Conservation (phyloP, 2,329 filamentous ascomycete genomes). For the Pyrenophora teres region DNA sequence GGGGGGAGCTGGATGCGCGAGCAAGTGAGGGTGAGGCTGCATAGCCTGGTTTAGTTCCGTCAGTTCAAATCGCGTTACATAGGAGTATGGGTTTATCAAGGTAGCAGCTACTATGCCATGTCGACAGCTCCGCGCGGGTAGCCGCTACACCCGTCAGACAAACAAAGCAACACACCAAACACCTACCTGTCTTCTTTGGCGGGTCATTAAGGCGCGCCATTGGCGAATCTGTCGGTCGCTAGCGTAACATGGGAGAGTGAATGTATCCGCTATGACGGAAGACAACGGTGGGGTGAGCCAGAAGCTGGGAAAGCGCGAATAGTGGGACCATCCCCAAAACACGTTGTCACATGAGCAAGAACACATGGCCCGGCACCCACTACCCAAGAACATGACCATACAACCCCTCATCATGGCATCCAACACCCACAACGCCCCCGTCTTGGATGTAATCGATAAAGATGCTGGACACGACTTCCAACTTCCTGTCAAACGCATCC, state of each 20-base stretch:
- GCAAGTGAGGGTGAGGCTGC: neutral
- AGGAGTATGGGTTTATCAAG: no score
- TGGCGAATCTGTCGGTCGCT: neutral
- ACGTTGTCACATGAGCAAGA: constrained; percentile 27
- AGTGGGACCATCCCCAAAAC: constrained; percentile 13
- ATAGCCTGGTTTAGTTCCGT: neutral
- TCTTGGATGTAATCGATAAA: constrained; percentile 30
- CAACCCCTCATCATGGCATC: constrained; percentile 30
- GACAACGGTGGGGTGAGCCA: constrained; percentile 4
- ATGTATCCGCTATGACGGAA: neutral
- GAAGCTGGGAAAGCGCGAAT: neutral
- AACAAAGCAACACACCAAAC: neutral
- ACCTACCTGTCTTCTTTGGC: constrained; percentile 9
- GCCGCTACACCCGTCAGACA: neutral
- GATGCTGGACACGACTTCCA: constrained; percentile 57
- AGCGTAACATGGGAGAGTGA: neutral
- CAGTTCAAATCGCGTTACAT: neutral
- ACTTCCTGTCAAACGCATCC: constrained; percentile 77
- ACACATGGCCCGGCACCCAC: constrained; percentile 2
- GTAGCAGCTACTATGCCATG: no score
- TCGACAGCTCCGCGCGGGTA: neutral
- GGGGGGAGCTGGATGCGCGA: neutral
- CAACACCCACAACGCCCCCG: constrained; percentile 19
- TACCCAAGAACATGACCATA: constrained; percentile 3
- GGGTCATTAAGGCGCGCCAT: constrained; percentile 20